Evolutionary conservation across 2,329 filamentous ascomycete genomes (phyloP).

Genomic region (Hymenoscyphus linearis): DNA sequence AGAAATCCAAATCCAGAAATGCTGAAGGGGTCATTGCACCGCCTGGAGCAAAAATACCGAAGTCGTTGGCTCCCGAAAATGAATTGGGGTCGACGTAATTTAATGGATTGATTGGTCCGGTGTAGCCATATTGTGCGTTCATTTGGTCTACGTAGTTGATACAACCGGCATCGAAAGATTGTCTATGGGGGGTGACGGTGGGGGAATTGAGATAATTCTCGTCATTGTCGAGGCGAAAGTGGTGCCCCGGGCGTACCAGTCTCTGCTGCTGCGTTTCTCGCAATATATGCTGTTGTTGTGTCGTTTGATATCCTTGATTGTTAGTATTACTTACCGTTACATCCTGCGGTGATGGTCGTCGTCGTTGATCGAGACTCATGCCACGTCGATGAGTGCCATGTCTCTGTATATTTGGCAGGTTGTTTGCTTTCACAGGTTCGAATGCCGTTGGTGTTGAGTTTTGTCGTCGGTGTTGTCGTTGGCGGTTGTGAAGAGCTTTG

Average conservation of each 20-base stretch:
- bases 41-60: constrained; percentile 27
- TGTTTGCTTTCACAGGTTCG: constrained; percentile 66
- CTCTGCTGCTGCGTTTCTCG: constrained; percentile 88
- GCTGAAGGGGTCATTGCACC: constrained; percentile 26
- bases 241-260: constrained; percentile 69
- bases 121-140: constrained; percentile 26
- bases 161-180: constrained; percentile 46
- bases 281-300: constrained; percentile 70
- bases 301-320: constrained; percentile 49
- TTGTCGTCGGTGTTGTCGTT: constrained; percentile 77
- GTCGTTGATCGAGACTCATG: constrained; percentile 73
- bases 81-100: constrained; percentile 33
- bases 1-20: constrained; percentile 32
- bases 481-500: constrained; percentile 67
- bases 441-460: constrained; percentile 77
- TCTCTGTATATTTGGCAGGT: constrained; percentile 54
- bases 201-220: constrained; percentile 55
- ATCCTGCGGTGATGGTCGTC: constrained; percentile 44
- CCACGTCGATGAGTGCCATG: constrained; percentile 68
- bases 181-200: constrained; percentile 48
- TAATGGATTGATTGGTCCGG: constrained; percentile 41
- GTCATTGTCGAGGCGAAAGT: constrained; percentile 33
- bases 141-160: constrained; percentile 28
- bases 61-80: constrained; percentile 28
- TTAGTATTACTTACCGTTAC: constrained; percentile 50